These are phyloP conservation scores for Helichrysum umbraculigerum DNA, from an alignment of 129 eudicot species.

Conservation along the genomic window DNA sequence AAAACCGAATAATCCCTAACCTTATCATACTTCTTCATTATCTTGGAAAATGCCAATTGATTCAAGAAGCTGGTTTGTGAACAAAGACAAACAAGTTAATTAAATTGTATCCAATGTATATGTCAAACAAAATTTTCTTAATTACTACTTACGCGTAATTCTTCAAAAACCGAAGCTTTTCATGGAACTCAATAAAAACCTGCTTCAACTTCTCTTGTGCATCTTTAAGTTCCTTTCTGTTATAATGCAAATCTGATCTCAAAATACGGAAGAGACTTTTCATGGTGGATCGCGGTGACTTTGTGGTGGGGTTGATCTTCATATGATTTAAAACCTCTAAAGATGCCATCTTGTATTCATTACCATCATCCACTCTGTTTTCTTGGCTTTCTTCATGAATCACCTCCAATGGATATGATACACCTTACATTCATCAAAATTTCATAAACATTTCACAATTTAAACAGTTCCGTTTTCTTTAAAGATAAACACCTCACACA, in stretches of 20 bases:
- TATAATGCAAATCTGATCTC: constrained; percentile 37
- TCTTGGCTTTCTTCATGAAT: constrained; percentile 34
- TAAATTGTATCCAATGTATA: too few relatives aligned
- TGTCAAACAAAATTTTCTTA: too few relatives aligned
- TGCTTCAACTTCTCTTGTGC: constrained; percentile 48
- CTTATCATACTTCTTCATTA: too few relatives aligned
- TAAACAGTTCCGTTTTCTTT: too few relatives aligned
- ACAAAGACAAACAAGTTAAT: too few relatives aligned
- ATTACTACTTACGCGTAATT: constrained; percentile 50
- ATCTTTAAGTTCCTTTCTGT: constrained; percentile 43
- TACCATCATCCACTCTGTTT: neutral
- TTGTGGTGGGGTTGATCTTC: constrained; percentile 45
- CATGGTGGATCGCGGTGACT: constrained; percentile 54
- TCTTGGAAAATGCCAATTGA: too few relatives aligned
- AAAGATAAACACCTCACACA: too few relatives aligned
- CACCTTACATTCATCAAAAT: constrained; percentile 17
- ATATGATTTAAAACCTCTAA: constrained; percentile 53
- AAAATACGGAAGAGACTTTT: constrained; percentile 39
- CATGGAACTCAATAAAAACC: constrained; percentile 55
- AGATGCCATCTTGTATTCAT: constrained; percentile 35
- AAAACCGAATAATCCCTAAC: too few relatives aligned
- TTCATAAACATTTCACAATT: neutral
- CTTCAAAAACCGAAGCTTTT: constrained; percentile 60
- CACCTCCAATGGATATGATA: constrained; percentile 41
- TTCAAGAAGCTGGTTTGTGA: too few relatives aligned